Percentiles rank a stretch among this genome's conserved stretches.
These are phyloP conservation scores for Penicillium subrubescens DNA, from an alignment of 495 filamentous ascomycete genomes.

Conservation along the genomic window DNA sequence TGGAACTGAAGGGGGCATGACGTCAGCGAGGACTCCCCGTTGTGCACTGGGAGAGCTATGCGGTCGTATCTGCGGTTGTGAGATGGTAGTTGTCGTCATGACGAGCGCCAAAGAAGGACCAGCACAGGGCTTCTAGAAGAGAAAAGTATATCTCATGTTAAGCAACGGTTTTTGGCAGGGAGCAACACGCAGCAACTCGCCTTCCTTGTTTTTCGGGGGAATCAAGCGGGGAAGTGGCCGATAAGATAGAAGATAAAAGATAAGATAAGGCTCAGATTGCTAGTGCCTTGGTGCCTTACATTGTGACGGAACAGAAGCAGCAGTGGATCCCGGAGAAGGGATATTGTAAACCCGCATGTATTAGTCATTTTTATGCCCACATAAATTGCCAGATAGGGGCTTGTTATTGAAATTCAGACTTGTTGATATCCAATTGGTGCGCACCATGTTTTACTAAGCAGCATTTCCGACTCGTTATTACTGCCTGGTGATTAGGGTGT, in stretches of 20 bases:
- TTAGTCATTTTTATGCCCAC: too few relatives aligned
- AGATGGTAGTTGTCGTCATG: not conserved
- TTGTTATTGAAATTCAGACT: too few relatives aligned
- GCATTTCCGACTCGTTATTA: too few relatives aligned
- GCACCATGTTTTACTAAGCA: too few relatives aligned
- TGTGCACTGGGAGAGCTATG: not conserved
- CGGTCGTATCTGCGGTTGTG: not conserved
- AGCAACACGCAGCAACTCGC: not conserved
- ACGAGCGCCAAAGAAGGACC: not conserved
- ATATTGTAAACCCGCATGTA: too few relatives aligned
- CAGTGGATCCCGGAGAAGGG: too few relatives aligned
- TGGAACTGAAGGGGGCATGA: constrained; percentile 17
- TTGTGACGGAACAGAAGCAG: too few relatives aligned
- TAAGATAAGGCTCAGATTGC: not conserved
- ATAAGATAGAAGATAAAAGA: not conserved
- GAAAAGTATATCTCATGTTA: not conserved
- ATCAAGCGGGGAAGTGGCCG: not conserved
- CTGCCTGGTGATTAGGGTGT: not conserved
- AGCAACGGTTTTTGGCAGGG: not conserved
- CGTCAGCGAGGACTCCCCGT: constrained; percentile 21
- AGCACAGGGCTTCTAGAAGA: not conserved
- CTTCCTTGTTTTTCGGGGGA: not conserved
- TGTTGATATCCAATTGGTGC: too few relatives aligned
- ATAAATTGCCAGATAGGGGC: too few relatives aligned
- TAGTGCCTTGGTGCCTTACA: not conserved